Evolutionary conservation across 1,284 basidiomycete genomes (phyloP), one percentile per base, ranked within the genome.

Genomic region (Malassezia sympodialis): DNA sequence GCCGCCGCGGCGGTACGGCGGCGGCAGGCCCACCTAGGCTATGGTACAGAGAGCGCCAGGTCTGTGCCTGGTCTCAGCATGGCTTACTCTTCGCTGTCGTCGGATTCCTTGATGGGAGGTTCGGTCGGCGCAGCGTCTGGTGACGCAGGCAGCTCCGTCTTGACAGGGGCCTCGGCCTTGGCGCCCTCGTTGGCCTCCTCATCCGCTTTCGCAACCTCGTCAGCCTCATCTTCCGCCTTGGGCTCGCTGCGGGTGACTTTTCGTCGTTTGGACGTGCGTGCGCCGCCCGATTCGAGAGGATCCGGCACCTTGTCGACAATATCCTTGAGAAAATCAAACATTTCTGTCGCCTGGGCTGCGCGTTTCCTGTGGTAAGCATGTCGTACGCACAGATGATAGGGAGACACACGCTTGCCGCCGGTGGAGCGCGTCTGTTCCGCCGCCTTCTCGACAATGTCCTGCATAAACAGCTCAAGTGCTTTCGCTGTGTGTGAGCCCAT

Each of bases 241-340:
- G 37, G 8, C 37, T 28, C 42, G 19, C 48, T 51, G 45, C 56
- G 58, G 24, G 57, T 51, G 3, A 57, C 60, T 53, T 64, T 67
- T 26, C 67, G 56, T 1, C 67, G 56, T 45, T 67, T 67, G 15
- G 55, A 55, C 7, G 62, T 60, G 8, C 64, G 49, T 12, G 17
- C 41, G 14, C 59, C 61, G 21, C 60, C 59, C 2, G 24, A 15
- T 48, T 69, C 68, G 40, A 85, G 85, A 0, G 90, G 90, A 75
- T 96, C 93, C 0, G 89, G 85, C 1, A 96, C 84, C 41, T 80
- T 79, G 68, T 86, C 84, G n/a, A 96, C 90, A 52, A 96, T 84
- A 69, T 96, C 91, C 72, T 90, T 88, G 43, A 96, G 81, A 75
- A 98, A 98, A 76, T 98, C 93, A 60, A 96, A 84, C 78, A 85